A percentile compares a stretch with the other conserved stretches of the same genome.
Evolutionary conservation across 2,329 filamentous ascomycete genomes (phyloP).

Genomic region (Cercospora zeae-maydis): DNA sequence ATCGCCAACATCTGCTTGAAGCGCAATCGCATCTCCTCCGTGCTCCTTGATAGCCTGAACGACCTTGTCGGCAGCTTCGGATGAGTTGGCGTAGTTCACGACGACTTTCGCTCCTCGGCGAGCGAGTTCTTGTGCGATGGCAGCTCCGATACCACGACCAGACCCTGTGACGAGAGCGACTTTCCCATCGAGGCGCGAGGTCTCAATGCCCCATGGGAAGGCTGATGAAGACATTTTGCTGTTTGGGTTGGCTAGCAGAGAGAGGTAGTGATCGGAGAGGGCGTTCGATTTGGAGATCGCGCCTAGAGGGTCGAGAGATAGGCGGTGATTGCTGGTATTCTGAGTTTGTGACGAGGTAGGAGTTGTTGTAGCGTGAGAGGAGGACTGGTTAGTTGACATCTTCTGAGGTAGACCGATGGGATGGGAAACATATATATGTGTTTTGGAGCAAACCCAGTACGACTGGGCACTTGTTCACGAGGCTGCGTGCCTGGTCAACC

Average conservation of each 20-base stretch:
- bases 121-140: slow-evolving; percentile 64
- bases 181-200: slow-evolving; percentile 53
- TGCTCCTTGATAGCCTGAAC: slow-evolving; percentile 63
- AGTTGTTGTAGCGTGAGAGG: slow-evolving; percentile 1
- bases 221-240: slow-evolving; percentile 37
- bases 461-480: background rate
- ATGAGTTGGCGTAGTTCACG: slow-evolving; percentile 65
- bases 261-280: slow-evolving; percentile 23
- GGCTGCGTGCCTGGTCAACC: background rate
- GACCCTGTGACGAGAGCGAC: slow-evolving; percentile 54
- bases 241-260: slow-evolving; percentile 17
- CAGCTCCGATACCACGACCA: slow-evolving; percentile 62
- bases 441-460: background rate
- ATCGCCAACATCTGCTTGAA: slow-evolving; percentile 66
- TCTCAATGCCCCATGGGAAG: slow-evolving; percentile 35
- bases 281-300: slow-evolving; percentile 27
- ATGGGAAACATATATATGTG: slow-evolving; percentile 9
- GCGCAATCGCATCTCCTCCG: slow-evolving; percentile 59
- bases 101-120: slow-evolving; percentile 63
- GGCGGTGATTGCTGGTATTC: slow-evolving; percentile 12
- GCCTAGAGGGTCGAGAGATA: slow-evolving; percentile 27
- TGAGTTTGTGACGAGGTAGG: background rate
- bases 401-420: slow-evolving; percentile 6
- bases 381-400: slow-evolving; percentile 15
- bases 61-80: slow-evolving; percentile 61